A percentile compares a stretch with the other conserved stretches of the same genome.
phyloP scores from a whole-genome alignment of 1,284 basidiomycete genomes.

The Athelia psychrophila region DNA sequence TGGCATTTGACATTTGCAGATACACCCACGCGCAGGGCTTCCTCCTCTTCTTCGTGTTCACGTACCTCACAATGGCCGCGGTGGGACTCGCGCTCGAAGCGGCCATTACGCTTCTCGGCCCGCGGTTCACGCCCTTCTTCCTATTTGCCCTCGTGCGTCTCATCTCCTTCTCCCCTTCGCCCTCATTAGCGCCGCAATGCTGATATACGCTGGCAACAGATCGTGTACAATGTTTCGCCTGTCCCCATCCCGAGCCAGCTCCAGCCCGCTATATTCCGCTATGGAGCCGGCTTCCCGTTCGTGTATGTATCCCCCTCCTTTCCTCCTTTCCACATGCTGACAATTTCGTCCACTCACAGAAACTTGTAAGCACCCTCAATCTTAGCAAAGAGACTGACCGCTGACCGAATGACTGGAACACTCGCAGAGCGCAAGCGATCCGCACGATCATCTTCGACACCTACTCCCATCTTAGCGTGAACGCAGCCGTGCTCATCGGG shows the following conservation, averaged over 20 bases:
- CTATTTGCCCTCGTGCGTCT: slow-evolving; percentile 27
- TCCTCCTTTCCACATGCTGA: not conserved
- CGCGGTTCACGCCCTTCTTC: slow-evolving; percentile 30
- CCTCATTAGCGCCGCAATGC: slow-evolving; percentile 11
- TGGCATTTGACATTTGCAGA: slow-evolving; percentile 17
- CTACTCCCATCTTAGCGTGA: slow-evolving; percentile 37
- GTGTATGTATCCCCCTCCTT: slow-evolving; percentile 25
- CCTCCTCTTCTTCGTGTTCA: slow-evolving; percentile 38
- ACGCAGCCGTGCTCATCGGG: slow-evolving; percentile 43
- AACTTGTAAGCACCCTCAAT: not conserved
- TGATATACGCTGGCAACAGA: slow-evolving; percentile 21
- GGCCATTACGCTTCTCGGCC: slow-evolving; percentile 30
- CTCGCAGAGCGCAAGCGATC: slow-evolving; percentile 27
- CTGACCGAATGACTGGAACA: not conserved
- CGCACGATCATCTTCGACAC: slow-evolving; percentile 51
- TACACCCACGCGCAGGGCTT: slow-evolving; percentile 40
- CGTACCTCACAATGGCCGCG: slow-evolving; percentile 32
- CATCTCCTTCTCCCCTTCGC: too few relatives aligned
- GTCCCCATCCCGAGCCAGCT: slow-evolving; percentile 41
- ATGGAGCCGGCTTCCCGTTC: slow-evolving; percentile 42
- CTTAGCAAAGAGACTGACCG: not conserved
- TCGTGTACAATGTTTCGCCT: slow-evolving; percentile 43
- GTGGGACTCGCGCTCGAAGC: slow-evolving; percentile 39
- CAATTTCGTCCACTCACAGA: not conserved
- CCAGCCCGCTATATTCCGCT: slow-evolving; percentile 38